phyloP scores from a whole-genome alignment of 441 rosid genomes.

The Populus trichocarpa region DNA sequence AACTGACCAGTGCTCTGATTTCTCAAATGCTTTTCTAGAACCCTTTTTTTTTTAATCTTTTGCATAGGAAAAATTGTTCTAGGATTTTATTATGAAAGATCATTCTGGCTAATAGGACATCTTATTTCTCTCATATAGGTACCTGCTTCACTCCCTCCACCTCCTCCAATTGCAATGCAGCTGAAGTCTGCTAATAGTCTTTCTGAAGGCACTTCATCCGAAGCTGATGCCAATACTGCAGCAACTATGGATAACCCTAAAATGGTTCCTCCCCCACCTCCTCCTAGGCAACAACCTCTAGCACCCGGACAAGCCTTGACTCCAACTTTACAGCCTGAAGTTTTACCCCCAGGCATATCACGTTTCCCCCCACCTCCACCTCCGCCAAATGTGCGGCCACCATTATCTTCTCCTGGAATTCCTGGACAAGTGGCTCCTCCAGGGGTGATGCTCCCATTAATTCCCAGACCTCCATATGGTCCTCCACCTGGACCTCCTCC shows the following conservation, averaged over 20 bases:
- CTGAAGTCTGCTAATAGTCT: conserved; percentile 41
- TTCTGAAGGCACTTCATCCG: conserved; percentile 42
- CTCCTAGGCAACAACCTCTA: conserved; percentile 59
- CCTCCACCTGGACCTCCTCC: conserved; percentile 82
- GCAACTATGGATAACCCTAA: conserved; percentile 36
- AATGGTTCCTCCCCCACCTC: conserved; percentile 78
- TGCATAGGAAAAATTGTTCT: background rate
- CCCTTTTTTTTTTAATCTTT: background rate
- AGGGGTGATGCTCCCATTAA: conserved; percentile 62
- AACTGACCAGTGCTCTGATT: background rate
- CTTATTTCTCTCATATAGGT: conserved; percentile 34
- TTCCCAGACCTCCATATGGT: conserved; percentile 85
- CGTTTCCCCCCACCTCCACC: conserved; percentile 77
- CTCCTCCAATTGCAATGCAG: conserved; percentile 62
- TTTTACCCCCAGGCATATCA: conserved; percentile 65
- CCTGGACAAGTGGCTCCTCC: conserved; percentile 52
- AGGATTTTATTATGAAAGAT: background rate
- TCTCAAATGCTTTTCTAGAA: background rate
- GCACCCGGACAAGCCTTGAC: conserved; percentile 46
- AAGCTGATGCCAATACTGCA: conserved; percentile 40
- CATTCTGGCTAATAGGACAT: background rate
- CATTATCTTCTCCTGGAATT: conserved; percentile 46
- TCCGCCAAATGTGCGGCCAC: conserved; percentile 48
- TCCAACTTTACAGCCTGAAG: conserved; percentile 48
- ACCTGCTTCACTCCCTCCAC: conserved; percentile 40